These are phyloP conservation scores for Cornus florida DNA, from an alignment of 148 eudicot genomes.

Conservation along the genomic window DNA sequence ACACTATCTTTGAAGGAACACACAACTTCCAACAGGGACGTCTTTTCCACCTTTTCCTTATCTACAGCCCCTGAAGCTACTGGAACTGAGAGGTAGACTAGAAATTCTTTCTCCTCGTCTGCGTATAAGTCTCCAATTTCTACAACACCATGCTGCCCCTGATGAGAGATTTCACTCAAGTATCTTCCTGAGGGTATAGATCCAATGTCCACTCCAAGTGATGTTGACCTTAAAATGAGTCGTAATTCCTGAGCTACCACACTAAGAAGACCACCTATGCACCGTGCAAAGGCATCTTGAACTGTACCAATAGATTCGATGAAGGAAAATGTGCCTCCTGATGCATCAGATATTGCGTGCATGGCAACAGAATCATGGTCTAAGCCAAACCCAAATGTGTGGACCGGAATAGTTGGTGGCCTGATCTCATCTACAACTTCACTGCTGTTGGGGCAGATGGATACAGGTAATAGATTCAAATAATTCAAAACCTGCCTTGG, in stretches of 20 bases:
- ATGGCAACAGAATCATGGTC: conserved; percentile 28
- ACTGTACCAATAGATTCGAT: conserved; percentile 21
- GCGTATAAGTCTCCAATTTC: conserved; percentile 34
- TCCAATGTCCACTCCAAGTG: conserved; percentile 1
- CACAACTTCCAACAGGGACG: conserved; percentile 11
- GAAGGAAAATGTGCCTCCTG: conserved; percentile 34
- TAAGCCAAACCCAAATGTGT: conserved; percentile 32
- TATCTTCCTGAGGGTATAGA: conserved; percentile 27
- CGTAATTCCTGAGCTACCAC: conserved; percentile 27
- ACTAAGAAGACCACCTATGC: conserved; percentile 37
- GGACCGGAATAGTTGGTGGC: conserved; percentile 21
- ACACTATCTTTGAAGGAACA: conserved; percentile 18
- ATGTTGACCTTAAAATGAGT: conserved; percentile 12
- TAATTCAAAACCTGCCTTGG: background rate
- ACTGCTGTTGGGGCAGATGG: background rate
- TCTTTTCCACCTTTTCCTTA: conserved; percentile 5
- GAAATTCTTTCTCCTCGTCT: conserved; percentile 26
- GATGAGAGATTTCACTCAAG: conserved; percentile 6
- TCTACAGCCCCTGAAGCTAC: conserved; percentile 1
- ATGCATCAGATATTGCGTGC: conserved; percentile 33
- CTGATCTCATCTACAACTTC: background rate
- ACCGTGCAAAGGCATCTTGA: conserved; percentile 34
- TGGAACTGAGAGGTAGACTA: conserved; percentile 20
- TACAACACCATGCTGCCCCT: conserved; percentile 9
- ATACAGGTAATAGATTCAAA: conserved; percentile 15